These are phyloP conservation scores for Agastache rugosa DNA, from an alignment of 257 asterid species.

Conservation along the genomic window DNA sequence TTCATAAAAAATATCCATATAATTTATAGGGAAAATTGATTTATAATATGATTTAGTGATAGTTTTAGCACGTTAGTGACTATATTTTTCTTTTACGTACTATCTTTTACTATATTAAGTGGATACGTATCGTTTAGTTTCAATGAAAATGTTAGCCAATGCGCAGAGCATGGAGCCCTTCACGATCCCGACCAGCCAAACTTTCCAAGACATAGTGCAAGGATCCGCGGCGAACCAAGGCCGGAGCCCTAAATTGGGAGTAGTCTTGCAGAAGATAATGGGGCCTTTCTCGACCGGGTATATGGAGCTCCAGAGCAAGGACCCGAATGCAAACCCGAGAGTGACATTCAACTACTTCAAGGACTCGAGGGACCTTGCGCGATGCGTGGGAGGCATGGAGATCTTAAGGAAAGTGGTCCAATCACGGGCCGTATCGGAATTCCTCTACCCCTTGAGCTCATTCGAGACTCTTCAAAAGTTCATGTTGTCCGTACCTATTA, in stretches of 20 bases:
- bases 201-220: neutral
- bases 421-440: conserved; percentile 53
- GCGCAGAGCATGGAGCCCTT: neutral
- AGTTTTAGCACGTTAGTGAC: no score
- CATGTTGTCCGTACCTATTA: conserved; percentile 55
- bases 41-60: no score
- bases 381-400: conserved; percentile 75
- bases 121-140: no score
- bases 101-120: no score
- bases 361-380: conserved; percentile 66
- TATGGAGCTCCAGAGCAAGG: conserved; percentile 55
- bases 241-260: conserved; percentile 44
- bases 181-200: neutral
- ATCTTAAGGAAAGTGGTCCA: conserved; percentile 50
- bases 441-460: conserved; percentile 51
- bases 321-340: conserved; percentile 66
- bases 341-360: conserved; percentile 83
- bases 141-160: no score
- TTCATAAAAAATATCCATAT: no score
- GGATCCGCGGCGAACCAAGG: neutral
- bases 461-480: conserved; percentile 48
- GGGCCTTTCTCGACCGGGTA: conserved; percentile 81
- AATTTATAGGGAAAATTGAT: no score
- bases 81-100: no score
- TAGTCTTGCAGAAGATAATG: conserved; percentile 63